These are phyloP conservation scores for Scheffersomyces cryptocercus DNA, from an alignment of 1,139 yeast species.

Conservation along the genomic window DNA sequence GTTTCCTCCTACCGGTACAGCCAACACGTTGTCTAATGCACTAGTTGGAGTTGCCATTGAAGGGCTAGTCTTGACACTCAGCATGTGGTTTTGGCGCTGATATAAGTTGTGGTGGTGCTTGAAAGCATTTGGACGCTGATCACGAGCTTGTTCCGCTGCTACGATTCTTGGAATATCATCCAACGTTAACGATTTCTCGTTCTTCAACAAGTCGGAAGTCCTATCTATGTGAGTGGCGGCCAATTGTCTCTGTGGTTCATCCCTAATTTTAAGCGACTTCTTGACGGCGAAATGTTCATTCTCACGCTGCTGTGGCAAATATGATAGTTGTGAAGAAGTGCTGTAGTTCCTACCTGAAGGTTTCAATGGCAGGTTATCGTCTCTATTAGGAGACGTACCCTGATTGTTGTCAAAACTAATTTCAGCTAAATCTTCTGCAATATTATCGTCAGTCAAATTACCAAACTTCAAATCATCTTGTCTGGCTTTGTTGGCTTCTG, in stretches of 20 bases:
- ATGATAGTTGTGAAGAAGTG: slow-evolving; percentile 20
- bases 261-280: slow-evolving; percentile 43
- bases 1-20: slow-evolving; percentile 15
- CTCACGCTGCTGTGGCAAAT: slow-evolving; percentile 24
- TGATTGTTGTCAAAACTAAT: slow-evolving; percentile 2
- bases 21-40: slow-evolving; percentile 15
- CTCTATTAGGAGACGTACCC: neutral
- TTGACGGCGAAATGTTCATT: slow-evolving; percentile 38
- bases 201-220: slow-evolving; percentile 71
- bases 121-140: slow-evolving; percentile 84
- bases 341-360: slow-evolving; percentile 15
- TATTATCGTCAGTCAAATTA: slow-evolving; percentile 19
- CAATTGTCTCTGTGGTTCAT: slow-evolving; percentile 40
- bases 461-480: slow-evolving; percentile 10
- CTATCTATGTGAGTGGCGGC: slow-evolving; percentile 42
- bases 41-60: slow-evolving; percentile 11
- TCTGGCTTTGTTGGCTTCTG: slow-evolving; percentile 53
- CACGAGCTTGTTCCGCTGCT: slow-evolving; percentile 95
- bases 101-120: slow-evolving; percentile 60
- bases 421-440: slow-evolving; percentile 13
- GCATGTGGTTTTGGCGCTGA: slow-evolving; percentile 39
- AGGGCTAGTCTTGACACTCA: slow-evolving; percentile 25
- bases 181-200: slow-evolving; percentile 82
- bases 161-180: slow-evolving; percentile 97
- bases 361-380: neutral